Percentiles rank a stretch among this genome's conserved stretches.
phyloP scores from a whole-genome alignment of 805 yeast species.

The Teunomyces kruisii region DNA sequence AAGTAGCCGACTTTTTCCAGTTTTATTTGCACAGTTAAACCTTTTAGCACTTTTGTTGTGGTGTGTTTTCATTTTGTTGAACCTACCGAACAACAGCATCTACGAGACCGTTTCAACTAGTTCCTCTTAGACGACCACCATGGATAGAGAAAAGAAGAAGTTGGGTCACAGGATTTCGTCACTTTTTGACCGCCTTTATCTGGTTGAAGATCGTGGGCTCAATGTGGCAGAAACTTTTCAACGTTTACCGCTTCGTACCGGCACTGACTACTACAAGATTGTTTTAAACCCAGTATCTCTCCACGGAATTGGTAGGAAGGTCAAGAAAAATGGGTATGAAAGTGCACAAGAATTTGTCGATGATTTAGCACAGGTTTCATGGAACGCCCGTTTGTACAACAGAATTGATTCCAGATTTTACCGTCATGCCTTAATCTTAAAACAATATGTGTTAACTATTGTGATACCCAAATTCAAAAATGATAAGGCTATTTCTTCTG shows the following conservation, averaged over 20 bases:
- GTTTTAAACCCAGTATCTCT: slow-evolving; percentile 82
- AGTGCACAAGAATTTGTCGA: slow-evolving; percentile 67
- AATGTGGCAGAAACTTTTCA: slow-evolving; percentile 60
- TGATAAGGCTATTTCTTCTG: slow-evolving; percentile 39
- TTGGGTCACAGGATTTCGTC: slow-evolving; percentile 30
- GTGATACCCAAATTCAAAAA: slow-evolving; percentile 49
- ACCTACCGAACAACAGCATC: no score
- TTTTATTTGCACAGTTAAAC: neutral
- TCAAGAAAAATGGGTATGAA: slow-evolving; percentile 54
- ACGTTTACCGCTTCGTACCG: slow-evolving; percentile 68
- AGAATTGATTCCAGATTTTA: slow-evolving; percentile 66
- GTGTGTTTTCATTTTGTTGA: neutral
- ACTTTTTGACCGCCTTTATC: slow-evolving; percentile 39
- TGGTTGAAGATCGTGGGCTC: slow-evolving; percentile 44
- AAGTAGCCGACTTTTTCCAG: neutral
- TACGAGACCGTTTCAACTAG: no score
- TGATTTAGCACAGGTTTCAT: slow-evolving; percentile 80
- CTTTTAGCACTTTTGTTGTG: neutral
- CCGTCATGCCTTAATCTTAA: slow-evolving; percentile 63
- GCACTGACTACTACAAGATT: slow-evolving; percentile 75
- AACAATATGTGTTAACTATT: slow-evolving; percentile 46
- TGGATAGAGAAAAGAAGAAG: slow-evolving; percentile 31
- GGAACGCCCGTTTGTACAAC: slow-evolving; percentile 89
- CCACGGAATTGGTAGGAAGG: slow-evolving; percentile 61
- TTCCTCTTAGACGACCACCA: neutral